phyloP scores from a whole-genome alignment of 768 basidiomycete species.

The Boletus rubroflammeus region DNA sequence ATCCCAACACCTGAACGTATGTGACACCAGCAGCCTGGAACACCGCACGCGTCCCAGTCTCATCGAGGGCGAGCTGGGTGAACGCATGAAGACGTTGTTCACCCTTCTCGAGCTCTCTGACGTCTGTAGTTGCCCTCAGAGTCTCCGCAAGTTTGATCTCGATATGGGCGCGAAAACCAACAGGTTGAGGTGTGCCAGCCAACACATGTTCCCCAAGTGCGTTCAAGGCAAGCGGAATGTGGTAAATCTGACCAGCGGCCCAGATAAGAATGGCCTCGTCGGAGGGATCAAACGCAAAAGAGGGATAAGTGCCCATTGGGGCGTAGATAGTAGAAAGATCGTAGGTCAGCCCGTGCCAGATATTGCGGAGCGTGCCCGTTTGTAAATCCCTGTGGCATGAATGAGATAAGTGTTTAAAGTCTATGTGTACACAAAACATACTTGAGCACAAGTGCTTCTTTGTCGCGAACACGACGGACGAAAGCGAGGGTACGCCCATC shows the following conservation, averaged over 20 bases:
- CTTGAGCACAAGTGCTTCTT: slow-evolving; percentile 71
- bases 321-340: slow-evolving; percentile 62
- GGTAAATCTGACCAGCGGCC: slow-evolving; percentile 69
- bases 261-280: slow-evolving; percentile 54
- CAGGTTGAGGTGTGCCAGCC: slow-evolving; percentile 40
- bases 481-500: slow-evolving; percentile 71
- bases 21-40: slow-evolving; percentile 64
- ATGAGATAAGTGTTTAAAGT: neutral
- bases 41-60: slow-evolving; percentile 48
- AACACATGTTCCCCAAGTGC: slow-evolving; percentile 46
- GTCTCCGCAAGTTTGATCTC: slow-evolving; percentile 66
- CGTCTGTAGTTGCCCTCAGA: slow-evolving; percentile 41
- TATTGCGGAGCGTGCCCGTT: slow-evolving; percentile 60
- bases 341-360: slow-evolving; percentile 69
- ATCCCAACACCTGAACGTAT: slow-evolving; percentile 23
- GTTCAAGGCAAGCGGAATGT: slow-evolving; percentile 45
- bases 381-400: slow-evolving; percentile 49
- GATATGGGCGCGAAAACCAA: slow-evolving; percentile 61
- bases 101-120: slow-evolving; percentile 51
- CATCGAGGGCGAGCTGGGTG: slow-evolving; percentile 55
- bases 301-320: slow-evolving; percentile 79
- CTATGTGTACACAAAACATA: slow-evolving; percentile 30
- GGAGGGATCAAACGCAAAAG: slow-evolving; percentile 52
- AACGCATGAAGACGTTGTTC: slow-evolving; percentile 60
- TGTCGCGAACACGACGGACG: slow-evolving; percentile 68